phyloP scores from a whole-genome alignment of 208 protist species.

The Crithidia fasciculata region DNA sequence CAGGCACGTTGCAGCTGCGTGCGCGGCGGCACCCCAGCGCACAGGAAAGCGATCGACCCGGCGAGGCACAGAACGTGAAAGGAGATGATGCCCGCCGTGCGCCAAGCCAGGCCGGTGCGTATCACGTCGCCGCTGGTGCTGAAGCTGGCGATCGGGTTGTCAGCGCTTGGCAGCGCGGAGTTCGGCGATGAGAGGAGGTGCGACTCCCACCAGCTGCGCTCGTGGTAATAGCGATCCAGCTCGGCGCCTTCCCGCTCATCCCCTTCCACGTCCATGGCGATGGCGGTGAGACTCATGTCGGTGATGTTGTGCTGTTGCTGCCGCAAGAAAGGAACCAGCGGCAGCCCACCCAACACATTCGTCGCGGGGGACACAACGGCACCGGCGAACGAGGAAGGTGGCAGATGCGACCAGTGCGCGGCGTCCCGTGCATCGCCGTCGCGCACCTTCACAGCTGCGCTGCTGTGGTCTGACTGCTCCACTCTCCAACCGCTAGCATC shows the following conservation, averaged over 20 bases:
- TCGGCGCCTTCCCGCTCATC: slow-evolving; percentile 44
- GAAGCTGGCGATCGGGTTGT: neutral
- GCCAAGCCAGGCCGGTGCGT: slow-evolving; percentile 37
- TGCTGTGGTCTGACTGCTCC: neutral
- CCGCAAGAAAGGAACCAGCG: slow-evolving; percentile 7
- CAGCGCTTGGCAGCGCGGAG: neutral
- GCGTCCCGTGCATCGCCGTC: neutral
- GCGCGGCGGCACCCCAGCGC: slow-evolving; percentile 51
- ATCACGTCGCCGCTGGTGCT: slow-evolving; percentile 7
- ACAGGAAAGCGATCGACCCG: slow-evolving; percentile 49
- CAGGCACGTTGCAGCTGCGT: slow-evolving; percentile 60
- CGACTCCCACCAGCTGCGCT: slow-evolving; percentile 26
- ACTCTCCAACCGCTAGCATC: no score
- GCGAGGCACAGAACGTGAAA: slow-evolving; percentile 53
- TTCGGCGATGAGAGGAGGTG: neutral
- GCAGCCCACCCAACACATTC: neutral
- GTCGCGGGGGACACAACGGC: slow-evolving; percentile 1
- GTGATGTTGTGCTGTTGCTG: neutral
- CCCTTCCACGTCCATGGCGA: slow-evolving; percentile 34
- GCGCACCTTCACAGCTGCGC: neutral
- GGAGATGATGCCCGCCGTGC: slow-evolving; percentile 29
- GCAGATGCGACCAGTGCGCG: neutral
- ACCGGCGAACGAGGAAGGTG: slow-evolving; percentile 6
- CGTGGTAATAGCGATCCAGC: slow-evolving; percentile 33
- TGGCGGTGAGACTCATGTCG: neutral